A percentile compares a stretch with the other conserved stretches of the same genome.
phyloP scores from a whole-genome alignment of 2,329 filamentous ascomycete species.

The Curvularia lunata region DNA sequence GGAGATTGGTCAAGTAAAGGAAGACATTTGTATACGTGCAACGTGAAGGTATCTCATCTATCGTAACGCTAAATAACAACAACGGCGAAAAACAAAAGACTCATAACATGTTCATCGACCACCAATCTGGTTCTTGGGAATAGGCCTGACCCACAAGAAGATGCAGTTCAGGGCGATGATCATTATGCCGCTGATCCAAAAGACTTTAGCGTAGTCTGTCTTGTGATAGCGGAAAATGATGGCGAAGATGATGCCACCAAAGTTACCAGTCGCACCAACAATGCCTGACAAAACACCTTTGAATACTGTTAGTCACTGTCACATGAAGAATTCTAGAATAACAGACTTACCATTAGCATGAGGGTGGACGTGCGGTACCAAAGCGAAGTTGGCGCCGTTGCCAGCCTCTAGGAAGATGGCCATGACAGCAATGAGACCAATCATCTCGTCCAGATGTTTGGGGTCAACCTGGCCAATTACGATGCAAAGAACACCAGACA shows the following conservation, averaged over 20 bases:
- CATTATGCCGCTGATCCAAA: slow-evolving; percentile 85
- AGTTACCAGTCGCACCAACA: slow-evolving; percentile 79
- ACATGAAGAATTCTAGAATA: neutral
- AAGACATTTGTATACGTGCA: neutral
- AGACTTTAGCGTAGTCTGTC: slow-evolving; percentile 69
- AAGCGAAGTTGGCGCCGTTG: slow-evolving; percentile 85
- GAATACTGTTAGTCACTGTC: slow-evolving; percentile 18
- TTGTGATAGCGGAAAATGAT: slow-evolving; percentile 80
- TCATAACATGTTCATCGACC: slow-evolving; percentile 38
- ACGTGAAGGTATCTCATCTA: slow-evolving; percentile 11
- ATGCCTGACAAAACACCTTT: slow-evolving; percentile 72
- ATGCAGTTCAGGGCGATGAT: slow-evolving; percentile 72
- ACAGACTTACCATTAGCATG: slow-evolving; percentile 71
- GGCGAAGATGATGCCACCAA: slow-evolving; percentile 85
- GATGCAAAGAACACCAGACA: slow-evolving; percentile 65
- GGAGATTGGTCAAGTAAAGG: neutral
- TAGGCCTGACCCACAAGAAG: slow-evolving; percentile 68
- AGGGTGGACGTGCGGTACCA: slow-evolving; percentile 86
- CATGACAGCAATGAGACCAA: slow-evolving; percentile 77
- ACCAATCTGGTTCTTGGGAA: slow-evolving; percentile 61
- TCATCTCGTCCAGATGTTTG: slow-evolving; percentile 67
- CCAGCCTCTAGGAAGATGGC: slow-evolving; percentile 83
- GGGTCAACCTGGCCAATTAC: slow-evolving; percentile 70
- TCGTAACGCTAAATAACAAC: slow-evolving; percentile 6
- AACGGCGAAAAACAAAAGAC: neutral